A percentile compares a stretch with the other conserved stretches of the same genome.
Evolutionary conservation across 1,139 yeast genomes (phyloP).

Genomic region (Barnettozyma hawaiiensis): DNA sequence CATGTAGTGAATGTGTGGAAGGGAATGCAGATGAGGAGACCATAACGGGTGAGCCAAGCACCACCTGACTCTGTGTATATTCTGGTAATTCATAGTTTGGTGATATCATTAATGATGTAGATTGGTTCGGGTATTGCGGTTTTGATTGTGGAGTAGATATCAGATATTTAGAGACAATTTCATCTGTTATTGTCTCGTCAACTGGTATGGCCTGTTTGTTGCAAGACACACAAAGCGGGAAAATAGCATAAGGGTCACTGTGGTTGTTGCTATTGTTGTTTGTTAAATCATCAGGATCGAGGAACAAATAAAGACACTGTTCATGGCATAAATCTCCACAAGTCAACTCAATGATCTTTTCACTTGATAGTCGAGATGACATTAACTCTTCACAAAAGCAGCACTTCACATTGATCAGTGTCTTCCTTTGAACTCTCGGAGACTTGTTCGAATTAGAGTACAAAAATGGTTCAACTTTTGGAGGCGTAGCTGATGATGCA

Average conservation of each 20-base stretch:
- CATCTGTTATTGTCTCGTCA: conserved; percentile 24
- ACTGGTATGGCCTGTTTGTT: conserved; percentile 26
- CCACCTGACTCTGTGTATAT: not conserved
- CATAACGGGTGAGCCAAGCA: not conserved
- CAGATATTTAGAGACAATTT: conserved; percentile 24
- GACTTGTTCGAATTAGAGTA: not conserved
- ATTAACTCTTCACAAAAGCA: conserved; percentile 32
- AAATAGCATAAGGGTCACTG: conserved; percentile 18
- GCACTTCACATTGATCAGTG: conserved; percentile 23
- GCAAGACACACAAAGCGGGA: conserved; percentile 30
- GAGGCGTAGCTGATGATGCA: conserved; percentile 1
- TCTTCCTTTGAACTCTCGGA: conserved; percentile 7
- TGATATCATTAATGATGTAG: conserved; percentile 11
- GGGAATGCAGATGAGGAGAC: not conserved
- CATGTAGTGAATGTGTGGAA: not conserved
- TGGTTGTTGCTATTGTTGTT: conserved; percentile 8
- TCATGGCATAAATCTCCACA: conserved; percentile 34
- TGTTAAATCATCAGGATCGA: conserved; percentile 18
- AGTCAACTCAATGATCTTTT: conserved; percentile 29
- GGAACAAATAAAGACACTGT: conserved; percentile 30
- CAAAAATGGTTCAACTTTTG: conserved; percentile 4
- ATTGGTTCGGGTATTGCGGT: not conserved
- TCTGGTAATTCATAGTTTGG: conserved; percentile 10
- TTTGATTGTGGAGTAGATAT: conserved; percentile 12
- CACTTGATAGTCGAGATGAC: conserved; percentile 24